Conservation (phyloP, 345 rosid genomes). For the Gossypium stocksii region DNA sequence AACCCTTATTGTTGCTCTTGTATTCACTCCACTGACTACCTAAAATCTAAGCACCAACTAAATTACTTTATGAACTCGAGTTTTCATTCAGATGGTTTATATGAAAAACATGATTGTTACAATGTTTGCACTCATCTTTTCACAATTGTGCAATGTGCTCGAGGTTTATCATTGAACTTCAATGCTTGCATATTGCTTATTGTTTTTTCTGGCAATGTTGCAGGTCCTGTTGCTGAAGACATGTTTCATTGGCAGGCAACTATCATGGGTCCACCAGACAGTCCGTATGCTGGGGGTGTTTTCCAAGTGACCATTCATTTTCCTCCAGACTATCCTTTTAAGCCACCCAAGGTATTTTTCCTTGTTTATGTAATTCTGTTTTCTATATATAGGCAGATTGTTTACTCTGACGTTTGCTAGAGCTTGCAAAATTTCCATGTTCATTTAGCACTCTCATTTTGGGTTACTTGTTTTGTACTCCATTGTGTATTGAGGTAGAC, state of each 20-base stretch:
- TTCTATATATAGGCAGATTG: background rate
- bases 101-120: no score
- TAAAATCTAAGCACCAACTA: no score
- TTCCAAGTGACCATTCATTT: conserved; percentile 71
- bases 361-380: background rate
- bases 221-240: conserved; percentile 84
- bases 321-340: conserved; percentile 79
- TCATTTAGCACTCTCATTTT: background rate
- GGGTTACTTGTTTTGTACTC: background rate
- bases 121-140: no score
- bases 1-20: no score
- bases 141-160: background rate
- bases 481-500: background rate
- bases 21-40: no score
- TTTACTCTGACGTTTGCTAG: background rate
- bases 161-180: background rate
- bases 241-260: conserved; percentile 91
- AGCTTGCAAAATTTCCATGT: background rate
- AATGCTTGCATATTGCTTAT: background rate
- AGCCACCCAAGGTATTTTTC: conserved; percentile 62
- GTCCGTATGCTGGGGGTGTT: conserved; percentile 78
- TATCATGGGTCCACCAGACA: conserved; percentile 80
- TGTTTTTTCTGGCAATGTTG: background rate
- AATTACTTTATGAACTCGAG: no score
- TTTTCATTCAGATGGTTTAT: no score